Percentiles rank a stretch among this genome's conserved stretches.
phyloP scores from a whole-genome alignment of 345 rosid genomes.

The Hibiscus mutabilis region DNA sequence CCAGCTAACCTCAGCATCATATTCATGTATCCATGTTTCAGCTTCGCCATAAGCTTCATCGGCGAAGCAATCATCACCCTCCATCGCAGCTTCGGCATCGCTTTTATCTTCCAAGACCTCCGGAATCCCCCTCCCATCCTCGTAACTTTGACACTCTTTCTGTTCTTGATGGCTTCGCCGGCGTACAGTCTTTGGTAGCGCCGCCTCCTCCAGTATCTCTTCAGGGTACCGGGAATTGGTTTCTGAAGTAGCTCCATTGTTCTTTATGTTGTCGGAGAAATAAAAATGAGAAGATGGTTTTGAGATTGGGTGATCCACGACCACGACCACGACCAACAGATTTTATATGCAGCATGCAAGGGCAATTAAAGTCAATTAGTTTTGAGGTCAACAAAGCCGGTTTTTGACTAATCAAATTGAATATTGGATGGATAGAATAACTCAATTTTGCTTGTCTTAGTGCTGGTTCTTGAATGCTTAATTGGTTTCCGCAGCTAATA shows the following conservation, averaged over 20 bases:
- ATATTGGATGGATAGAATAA: not conserved
- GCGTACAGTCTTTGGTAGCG: conserved; percentile 22
- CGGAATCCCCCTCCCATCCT: conserved; percentile 20
- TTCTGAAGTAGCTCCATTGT: conserved; percentile 17
- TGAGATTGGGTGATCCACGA: too few species aligned
- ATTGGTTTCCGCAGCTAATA: too few species aligned
- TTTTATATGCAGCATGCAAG: not conserved
- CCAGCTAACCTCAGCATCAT: conserved; percentile 32
- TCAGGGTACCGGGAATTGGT: conserved; percentile 15
- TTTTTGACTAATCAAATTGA: not conserved
- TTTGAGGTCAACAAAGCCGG: conserved; percentile 9
- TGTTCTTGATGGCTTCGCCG: not conserved
- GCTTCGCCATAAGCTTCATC: conserved; percentile 19
- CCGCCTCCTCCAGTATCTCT: conserved; percentile 32
- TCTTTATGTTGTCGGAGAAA: too few species aligned
- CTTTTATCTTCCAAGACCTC: conserved; percentile 33
- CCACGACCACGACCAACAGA: too few species aligned
- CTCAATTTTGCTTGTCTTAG: not conserved
- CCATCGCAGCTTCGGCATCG: conserved; percentile 21
- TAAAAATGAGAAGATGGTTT: too few species aligned
- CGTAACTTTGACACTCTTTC: conserved; percentile 15
- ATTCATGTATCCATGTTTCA: conserved; percentile 25
- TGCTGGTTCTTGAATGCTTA: too few species aligned
- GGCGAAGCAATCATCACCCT: conserved; percentile 13
- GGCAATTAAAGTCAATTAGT: not conserved